phyloP scores from a whole-genome alignment of 2,329 filamentous ascomycete genomes.

The Arachnomyces sp. region DNA sequence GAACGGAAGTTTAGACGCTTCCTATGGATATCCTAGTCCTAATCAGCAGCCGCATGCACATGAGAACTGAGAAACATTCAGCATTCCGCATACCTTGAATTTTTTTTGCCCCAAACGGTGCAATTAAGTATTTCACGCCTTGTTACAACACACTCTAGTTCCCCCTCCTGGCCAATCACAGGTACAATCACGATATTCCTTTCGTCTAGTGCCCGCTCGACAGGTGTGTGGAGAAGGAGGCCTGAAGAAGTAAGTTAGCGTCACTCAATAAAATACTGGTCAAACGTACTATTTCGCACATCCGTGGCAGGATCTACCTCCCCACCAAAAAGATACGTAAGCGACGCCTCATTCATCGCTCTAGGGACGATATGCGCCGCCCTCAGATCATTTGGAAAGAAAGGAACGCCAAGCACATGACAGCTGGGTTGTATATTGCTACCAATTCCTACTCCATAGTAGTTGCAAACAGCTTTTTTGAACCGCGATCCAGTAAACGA shows the following conservation, averaged over 20 bases:
- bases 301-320: conserved; percentile 9
- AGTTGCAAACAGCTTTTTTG: background rate
- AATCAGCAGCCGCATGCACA: background rate
- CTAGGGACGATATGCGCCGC: conserved; percentile 16
- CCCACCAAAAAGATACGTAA: conserved; percentile 15
- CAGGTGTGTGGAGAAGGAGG: background rate
- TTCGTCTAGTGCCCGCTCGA: conserved; percentile 6
- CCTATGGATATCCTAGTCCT: too few relatives aligned
- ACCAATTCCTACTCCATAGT: too few relatives aligned
- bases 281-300: conserved; percentile 12
- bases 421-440: too few relatives aligned
- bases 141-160: conserved; percentile 13
- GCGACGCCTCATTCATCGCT: conserved; percentile 6
- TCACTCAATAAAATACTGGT: background rate
- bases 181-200: conserved; percentile 6
- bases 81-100: conserved; percentile 7
- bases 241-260: background rate
- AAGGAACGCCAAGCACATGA: too few relatives aligned
- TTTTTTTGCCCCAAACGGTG: background rate
- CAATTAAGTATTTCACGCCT: conserved; percentile 7
- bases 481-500: too few relatives aligned
- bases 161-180: conserved; percentile 2
- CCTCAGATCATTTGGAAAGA: too few relatives aligned
- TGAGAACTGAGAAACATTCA: background rate
- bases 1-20: too few relatives aligned